Conservation (phyloP, 2,329 filamentous ascomycete species). For the Paraconiothyrium sp. region DNA sequence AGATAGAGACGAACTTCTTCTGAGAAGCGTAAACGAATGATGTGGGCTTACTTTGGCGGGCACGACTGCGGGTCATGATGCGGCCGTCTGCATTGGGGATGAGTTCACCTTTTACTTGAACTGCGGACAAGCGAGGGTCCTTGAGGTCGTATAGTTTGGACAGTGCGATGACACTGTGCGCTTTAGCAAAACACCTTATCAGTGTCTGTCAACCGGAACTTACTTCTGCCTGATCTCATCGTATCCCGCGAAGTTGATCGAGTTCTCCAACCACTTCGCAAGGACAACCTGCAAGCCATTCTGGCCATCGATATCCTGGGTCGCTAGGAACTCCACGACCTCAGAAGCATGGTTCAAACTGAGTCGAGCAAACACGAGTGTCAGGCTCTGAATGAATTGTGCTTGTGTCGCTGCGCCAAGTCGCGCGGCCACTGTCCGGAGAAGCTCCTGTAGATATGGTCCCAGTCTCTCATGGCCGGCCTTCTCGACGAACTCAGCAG, state of each 20-base stretch:
- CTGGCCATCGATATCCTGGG: constrained; percentile 80
- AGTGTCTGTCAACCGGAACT: constrained; percentile 42
- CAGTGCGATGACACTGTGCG: constrained; percentile 81
- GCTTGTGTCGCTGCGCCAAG: constrained; percentile 84
- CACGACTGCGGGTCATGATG: constrained; percentile 93
- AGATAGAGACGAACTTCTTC: background rate
- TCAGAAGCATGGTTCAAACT: constrained; percentile 86
- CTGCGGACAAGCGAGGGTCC: constrained; percentile 79
- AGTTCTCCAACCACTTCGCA: constrained; percentile 96
- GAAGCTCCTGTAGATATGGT: constrained; percentile 85
- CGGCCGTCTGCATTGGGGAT: constrained; percentile 76
- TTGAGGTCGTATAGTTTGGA: constrained; percentile 90
- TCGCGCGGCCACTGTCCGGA: constrained; percentile 87
- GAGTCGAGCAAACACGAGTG: constrained; percentile 91
- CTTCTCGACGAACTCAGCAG: constrained; percentile 94
- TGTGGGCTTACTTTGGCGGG: constrained; percentile 74
- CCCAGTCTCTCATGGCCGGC: constrained; percentile 91
- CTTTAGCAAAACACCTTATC: too few relatives aligned
- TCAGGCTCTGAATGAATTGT: constrained; percentile 93
- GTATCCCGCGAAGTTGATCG: constrained; percentile 95
- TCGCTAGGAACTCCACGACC: constrained; percentile 89
- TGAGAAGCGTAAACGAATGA: background rate
- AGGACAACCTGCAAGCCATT: constrained; percentile 90
- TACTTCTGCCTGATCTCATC: constrained; percentile 97
- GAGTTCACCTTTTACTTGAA: constrained; percentile 89